A percentile compares a stretch with the other conserved stretches of the same genome.
Evolutionary conservation across 2,329 filamentous ascomycete species (phyloP).

Genomic region (Plectosphaerella sp.): DNA sequence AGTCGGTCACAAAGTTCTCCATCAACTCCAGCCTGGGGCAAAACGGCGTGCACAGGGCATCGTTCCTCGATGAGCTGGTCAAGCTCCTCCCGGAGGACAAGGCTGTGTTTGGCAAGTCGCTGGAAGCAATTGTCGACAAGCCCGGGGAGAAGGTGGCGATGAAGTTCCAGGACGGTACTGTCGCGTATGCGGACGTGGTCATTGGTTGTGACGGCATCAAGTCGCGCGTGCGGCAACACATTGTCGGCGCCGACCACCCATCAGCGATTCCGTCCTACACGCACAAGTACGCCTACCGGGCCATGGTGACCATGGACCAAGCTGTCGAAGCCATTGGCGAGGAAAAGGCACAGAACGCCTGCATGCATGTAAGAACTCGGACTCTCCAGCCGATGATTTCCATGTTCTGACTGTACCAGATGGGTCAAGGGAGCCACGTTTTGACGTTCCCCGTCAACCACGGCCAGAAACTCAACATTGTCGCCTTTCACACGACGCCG

Average conservation of each 20-base stretch:
- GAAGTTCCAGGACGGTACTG: slow-evolving; percentile 33
- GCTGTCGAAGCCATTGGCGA: slow-evolving; percentile 43
- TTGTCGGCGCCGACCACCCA: slow-evolving; percentile 39
- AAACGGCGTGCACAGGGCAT: slow-evolving; percentile 1
- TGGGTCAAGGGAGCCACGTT: slow-evolving; percentile 48
- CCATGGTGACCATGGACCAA: slow-evolving; percentile 40
- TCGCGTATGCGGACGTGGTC: slow-evolving; percentile 32
- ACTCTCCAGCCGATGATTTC: slow-evolving; percentile 24
- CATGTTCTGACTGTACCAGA: slow-evolving; percentile 16
- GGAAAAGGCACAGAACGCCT: slow-evolving; percentile 23
- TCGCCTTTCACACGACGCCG: slow-evolving; percentile 32
- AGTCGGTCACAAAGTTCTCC: not conserved
- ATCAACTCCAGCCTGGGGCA: not conserved
- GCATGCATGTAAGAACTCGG: slow-evolving; percentile 51
- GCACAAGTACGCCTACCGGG: slow-evolving; percentile 55
- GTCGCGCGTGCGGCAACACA: slow-evolving; percentile 34
- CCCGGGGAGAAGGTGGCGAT: slow-evolving; percentile 17
- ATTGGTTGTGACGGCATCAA: slow-evolving; percentile 61
- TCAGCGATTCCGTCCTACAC: slow-evolving; percentile 38
- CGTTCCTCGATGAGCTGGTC: slow-evolving; percentile 29
- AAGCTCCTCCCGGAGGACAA: slow-evolving; percentile 26
- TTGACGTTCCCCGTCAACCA: slow-evolving; percentile 55
- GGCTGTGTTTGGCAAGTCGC: slow-evolving; percentile 19
- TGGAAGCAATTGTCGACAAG: slow-evolving; percentile 22
- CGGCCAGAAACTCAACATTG: slow-evolving; percentile 51